These are phyloP conservation scores for Aaosphaeria pasadenensis DNA, from an alignment of 2,329 filamentous ascomycete species.

Conservation along the genomic window DNA sequence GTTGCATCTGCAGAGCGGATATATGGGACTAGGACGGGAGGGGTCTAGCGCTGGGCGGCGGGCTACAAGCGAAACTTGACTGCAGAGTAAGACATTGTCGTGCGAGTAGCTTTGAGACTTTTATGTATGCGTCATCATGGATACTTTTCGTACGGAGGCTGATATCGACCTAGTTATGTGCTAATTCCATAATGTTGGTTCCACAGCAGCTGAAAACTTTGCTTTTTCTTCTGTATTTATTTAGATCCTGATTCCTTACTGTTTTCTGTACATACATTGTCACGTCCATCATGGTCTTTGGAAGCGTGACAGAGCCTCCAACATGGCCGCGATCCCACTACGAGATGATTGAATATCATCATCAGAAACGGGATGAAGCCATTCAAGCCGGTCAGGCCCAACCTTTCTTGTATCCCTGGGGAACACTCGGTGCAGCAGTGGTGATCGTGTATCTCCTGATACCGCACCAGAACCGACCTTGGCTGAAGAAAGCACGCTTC, in stretches of 20 bases:
- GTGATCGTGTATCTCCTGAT: constrained; percentile 52
- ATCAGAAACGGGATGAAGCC: constrained; percentile 38
- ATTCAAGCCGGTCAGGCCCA: constrained; percentile 39
- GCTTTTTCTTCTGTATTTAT: constrained; percentile 2
- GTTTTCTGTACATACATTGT: neutral
- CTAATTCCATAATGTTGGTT: too few species aligned
- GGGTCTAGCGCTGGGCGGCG: too few species aligned
- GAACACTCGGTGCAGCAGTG: constrained; percentile 34
- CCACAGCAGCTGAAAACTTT: neutral
- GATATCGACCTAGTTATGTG: too few species aligned
- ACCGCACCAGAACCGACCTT: constrained; percentile 42
- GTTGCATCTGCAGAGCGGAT: too few species aligned
- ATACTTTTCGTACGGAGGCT: too few species aligned
- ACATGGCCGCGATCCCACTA: constrained; percentile 26
- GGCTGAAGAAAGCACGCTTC: constrained; percentile 42
- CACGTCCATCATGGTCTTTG: neutral
- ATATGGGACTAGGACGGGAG: too few species aligned
- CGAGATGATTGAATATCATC: constrained; percentile 34
- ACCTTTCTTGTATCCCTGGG: constrained; percentile 46
- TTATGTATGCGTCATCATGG: too few species aligned
- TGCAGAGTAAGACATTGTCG: too few species aligned
- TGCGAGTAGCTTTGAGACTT: too few species aligned
- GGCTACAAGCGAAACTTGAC: too few species aligned
- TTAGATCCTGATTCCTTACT: constrained; percentile 2
- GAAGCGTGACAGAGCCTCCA: neutral